phyloP scores from a whole-genome alignment of 2,329 filamentous ascomycete genomes.

The Aspergillus tanneri region DNA sequence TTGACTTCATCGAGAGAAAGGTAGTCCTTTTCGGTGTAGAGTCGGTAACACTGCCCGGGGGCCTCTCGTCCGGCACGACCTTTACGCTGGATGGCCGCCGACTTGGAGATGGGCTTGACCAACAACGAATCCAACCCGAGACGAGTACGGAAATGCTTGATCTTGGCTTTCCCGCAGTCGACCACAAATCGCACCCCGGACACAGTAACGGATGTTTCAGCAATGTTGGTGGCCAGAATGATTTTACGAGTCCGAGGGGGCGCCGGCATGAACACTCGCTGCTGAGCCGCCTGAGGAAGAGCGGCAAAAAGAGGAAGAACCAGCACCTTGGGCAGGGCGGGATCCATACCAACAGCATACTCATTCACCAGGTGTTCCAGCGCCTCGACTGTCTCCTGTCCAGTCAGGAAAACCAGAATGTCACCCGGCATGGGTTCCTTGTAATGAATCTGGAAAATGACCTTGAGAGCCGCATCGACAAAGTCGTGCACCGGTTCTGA shows the following conservation, averaged over 20 bases:
- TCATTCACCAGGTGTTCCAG: constrained; percentile 79
- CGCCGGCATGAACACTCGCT: constrained; percentile 77
- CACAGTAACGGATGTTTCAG: constrained; percentile 96
- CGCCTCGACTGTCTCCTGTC: constrained; percentile 87
- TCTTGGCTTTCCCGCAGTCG: constrained; percentile 89
- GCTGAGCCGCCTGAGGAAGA: constrained; percentile 80
- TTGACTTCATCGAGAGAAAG: constrained; percentile 68
- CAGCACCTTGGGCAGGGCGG: constrained; percentile 66
- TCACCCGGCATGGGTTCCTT: constrained; percentile 91
- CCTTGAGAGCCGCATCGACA: constrained; percentile 75
- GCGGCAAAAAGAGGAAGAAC: constrained; percentile 86
- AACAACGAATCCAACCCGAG: constrained; percentile 88
- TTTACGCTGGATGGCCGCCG: constrained; percentile 85
- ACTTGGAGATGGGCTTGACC: constrained; percentile 86
- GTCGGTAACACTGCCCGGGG: constrained; percentile 80
- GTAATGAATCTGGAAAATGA: constrained; percentile 81
- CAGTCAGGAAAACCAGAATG: constrained; percentile 86
- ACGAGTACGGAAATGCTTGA: constrained; percentile 82
- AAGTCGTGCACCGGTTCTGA: constrained; percentile 74
- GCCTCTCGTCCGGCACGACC: constrained; percentile 93
- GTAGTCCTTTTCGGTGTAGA: constrained; percentile 83
- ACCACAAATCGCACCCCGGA: constrained; percentile 89
- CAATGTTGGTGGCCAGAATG: constrained; percentile 92
- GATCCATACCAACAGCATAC: constrained; percentile 69
- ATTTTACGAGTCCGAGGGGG: constrained; percentile 77